Percentiles rank a stretch among this genome's conserved stretches.
Conservation (phyloP, 2,329 filamentous ascomycete genomes). For the Aspergillus nomiae region DNA sequence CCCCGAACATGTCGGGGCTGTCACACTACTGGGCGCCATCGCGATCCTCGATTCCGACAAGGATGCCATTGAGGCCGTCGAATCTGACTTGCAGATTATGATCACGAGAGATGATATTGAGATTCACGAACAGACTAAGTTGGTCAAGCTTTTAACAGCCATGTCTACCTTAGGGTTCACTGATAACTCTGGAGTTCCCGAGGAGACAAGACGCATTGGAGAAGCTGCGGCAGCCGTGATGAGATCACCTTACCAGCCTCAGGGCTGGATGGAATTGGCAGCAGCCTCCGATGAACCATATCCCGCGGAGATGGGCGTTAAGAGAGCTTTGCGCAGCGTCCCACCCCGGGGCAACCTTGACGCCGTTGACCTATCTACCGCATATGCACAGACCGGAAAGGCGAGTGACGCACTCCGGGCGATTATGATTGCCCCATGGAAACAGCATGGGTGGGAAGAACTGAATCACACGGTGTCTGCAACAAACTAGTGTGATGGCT, state of each 20-base stretch:
- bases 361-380: slow-evolving; percentile 69
- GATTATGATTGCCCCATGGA: slow-evolving; percentile 82
- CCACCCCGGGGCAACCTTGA: slow-evolving; percentile 71
- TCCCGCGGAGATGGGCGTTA: slow-evolving; percentile 75
- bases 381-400: slow-evolving; percentile 73
- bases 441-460: slow-evolving; percentile 62
- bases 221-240: slow-evolving; percentile 78
- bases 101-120: slow-evolving; percentile 67
- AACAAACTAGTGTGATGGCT: slow-evolving; percentile 13
- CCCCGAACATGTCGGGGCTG: slow-evolving; percentile 74
- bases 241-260: slow-evolving; percentile 74
- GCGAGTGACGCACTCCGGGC: slow-evolving; percentile 75
- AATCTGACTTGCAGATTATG: slow-evolving; percentile 72
- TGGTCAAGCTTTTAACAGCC: slow-evolving; percentile 74
- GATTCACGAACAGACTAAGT: slow-evolving; percentile 64
- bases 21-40: slow-evolving; percentile 80
- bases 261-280: slow-evolving; percentile 78
- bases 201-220: slow-evolving; percentile 56
- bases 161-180: slow-evolving; percentile 64
- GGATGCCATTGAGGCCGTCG: slow-evolving; percentile 78
- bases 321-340: slow-evolving; percentile 73
- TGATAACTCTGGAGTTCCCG: slow-evolving; percentile 41
- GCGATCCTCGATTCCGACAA: slow-evolving; percentile 77
- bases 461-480: slow-evolving; percentile 33
- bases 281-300: slow-evolving; percentile 57